These are phyloP conservation scores for Magnaporthiopsis rhizophila DNA, from an alignment of 2,329 filamentous ascomycete species.

Conservation along the genomic window DNA sequence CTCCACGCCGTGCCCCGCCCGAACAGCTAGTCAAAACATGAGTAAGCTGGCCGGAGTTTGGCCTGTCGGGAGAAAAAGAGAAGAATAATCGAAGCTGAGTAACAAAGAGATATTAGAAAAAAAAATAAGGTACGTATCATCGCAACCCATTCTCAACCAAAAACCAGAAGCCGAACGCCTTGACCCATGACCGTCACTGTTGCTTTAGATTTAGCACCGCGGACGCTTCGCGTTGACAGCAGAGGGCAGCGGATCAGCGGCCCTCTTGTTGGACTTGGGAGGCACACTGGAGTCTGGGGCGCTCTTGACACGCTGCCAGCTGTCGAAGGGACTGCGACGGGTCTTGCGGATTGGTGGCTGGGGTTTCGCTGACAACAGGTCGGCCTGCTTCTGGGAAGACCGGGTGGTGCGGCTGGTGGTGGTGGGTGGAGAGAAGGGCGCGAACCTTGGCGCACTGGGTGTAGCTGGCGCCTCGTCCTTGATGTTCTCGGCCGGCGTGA, in stretches of 20 bases:
- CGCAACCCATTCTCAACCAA: neutral
- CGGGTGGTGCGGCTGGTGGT: conserved; percentile 54
- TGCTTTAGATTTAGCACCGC: neutral
- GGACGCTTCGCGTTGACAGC: conserved; percentile 1
- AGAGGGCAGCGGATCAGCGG: neutral
- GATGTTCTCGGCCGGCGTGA: conserved; percentile 29
- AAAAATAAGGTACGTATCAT: neutral
- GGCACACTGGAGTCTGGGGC: conserved; percentile 18
- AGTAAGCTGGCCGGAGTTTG: neutral
- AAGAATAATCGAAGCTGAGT: neutral
- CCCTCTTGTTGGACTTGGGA: conserved; percentile 1
- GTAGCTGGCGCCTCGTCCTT: conserved; percentile 32
- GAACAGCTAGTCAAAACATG: neutral
- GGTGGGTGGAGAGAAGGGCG: conserved; percentile 50
- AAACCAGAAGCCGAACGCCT: neutral
- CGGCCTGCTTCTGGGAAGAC: conserved; percentile 40
- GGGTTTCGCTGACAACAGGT: conserved; percentile 32
- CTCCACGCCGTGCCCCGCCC: conserved; percentile 9
- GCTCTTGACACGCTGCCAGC: conserved; percentile 60
- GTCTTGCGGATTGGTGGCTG: conserved; percentile 21
- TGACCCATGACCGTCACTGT: neutral
- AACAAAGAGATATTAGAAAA: neutral
- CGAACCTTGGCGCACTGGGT: conserved; percentile 47
- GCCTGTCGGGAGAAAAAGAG: neutral
- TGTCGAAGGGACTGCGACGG: conserved; percentile 53